phyloP scores from a whole-genome alignment of 768 basidiomycete species.

The Tricholoma bakamatsutake region DNA sequence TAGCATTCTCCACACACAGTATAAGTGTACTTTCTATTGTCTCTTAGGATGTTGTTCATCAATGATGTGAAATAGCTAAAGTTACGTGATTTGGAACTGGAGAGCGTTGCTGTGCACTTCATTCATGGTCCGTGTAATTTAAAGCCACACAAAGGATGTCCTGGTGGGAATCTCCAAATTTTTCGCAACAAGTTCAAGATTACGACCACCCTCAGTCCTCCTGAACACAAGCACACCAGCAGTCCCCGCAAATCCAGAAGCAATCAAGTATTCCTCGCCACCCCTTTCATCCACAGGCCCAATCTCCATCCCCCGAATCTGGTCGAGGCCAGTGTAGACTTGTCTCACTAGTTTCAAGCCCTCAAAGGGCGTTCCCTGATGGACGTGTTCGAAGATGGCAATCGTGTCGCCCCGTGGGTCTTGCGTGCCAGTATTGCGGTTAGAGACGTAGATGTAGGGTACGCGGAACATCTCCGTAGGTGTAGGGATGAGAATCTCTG shows the following conservation, averaged over 20 bases:
- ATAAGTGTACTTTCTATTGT: not conserved
- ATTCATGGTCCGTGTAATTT: not conserved
- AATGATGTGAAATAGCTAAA: too few relatives aligned
- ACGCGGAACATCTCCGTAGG: conserved; percentile 39
- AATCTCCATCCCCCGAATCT: conserved; percentile 63
- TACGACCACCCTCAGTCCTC: conserved; percentile 44
- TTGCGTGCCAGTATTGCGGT: conserved; percentile 49
- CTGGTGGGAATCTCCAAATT: conserved; percentile 47
- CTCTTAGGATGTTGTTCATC: conserved; percentile 2
- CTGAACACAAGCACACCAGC: conserved; percentile 50
- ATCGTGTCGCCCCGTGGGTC: conserved; percentile 56
- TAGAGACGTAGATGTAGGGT: conserved; percentile 61
- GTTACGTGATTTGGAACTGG: too few relatives aligned
- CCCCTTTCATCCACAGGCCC: conserved; percentile 39
- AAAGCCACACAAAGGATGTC: conserved; percentile 47
- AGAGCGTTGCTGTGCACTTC: too few relatives aligned
- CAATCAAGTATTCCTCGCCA: conserved; percentile 47
- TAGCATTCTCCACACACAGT: not conserved
- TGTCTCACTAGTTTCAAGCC: conserved; percentile 34
- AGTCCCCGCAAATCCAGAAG: conserved; percentile 44
- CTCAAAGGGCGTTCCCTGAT: conserved; percentile 14
- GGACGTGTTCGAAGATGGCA: conserved; percentile 47
- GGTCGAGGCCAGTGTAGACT: conserved; percentile 57
- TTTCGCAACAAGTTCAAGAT: conserved; percentile 43
- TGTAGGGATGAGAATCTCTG: conserved; percentile 57